Conservation (phyloP, 2,329 filamentous ascomycete species). For the Ophiocordyceps camponoti-rufipedis region DNA sequence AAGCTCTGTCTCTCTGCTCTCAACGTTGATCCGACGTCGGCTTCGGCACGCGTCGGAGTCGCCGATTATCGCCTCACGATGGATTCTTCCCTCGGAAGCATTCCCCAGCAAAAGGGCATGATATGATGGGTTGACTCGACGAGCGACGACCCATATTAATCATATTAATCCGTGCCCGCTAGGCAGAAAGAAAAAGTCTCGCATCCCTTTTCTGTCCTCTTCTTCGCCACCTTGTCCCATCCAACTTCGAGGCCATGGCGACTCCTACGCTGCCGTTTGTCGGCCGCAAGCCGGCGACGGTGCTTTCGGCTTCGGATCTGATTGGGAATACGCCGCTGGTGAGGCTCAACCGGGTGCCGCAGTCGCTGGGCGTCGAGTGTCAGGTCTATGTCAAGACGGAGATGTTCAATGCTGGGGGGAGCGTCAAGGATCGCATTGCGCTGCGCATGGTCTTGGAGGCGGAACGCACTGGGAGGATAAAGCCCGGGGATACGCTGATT, state of each 20-base stretch:
- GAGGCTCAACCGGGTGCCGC: constrained; percentile 78
- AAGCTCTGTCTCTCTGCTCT: no score
- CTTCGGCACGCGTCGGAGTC: no score
- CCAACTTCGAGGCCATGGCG: constrained; percentile 4
- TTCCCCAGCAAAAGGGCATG: no score
- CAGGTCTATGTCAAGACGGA: constrained; percentile 85
- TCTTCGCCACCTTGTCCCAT: neutral
- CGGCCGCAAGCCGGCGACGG: constrained; percentile 17
- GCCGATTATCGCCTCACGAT: no score
- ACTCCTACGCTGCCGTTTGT: constrained; percentile 10
- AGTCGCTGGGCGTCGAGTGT: constrained; percentile 75
- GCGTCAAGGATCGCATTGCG: constrained; percentile 89
- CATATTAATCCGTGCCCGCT: no score
- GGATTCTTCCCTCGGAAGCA: no score
- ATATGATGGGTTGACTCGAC: no score
- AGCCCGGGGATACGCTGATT: constrained; percentile 91
- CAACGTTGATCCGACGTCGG: no score
- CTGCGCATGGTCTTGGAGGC: constrained; percentile 95
- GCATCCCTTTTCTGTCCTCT: neutral
- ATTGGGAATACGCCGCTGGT: constrained; percentile 96
- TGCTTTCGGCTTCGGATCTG: constrained; percentile 57
- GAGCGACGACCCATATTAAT: no score
- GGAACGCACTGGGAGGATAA: constrained; percentile 79
- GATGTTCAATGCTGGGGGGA: constrained; percentile 85
- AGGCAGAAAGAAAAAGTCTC: no score